Percentiles rank a stretch among this genome's conserved stretches.
Conservation (phyloP, 306 rosid genomes). For the Ziziphus jujuba region DNA sequence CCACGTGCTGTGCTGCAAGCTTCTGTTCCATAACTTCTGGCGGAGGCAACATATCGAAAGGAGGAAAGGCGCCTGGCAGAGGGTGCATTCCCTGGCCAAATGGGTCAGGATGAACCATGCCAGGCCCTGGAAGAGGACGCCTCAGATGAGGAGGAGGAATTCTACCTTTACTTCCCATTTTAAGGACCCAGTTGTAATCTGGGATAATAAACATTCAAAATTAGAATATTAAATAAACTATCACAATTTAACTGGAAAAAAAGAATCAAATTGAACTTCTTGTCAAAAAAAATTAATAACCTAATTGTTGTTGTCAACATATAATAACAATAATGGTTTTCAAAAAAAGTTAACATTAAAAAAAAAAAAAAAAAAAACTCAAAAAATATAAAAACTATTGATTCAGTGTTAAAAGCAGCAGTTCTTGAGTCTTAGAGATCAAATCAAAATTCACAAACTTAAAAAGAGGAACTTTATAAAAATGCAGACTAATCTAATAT, state of each 20-base stretch:
- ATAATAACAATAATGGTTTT: no score
- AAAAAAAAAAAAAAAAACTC: not conserved
- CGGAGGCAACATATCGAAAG: conserved; percentile 67
- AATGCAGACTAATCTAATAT: not conserved
- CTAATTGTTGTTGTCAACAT: not conserved
- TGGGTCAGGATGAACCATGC: conserved; percentile 48
- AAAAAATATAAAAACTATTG: not conserved
- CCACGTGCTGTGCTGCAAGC: conserved; percentile 82
- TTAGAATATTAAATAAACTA: not conserved
- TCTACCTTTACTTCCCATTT: conserved; percentile 91
- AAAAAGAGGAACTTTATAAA: not conserved
- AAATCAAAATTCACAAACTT: not conserved
- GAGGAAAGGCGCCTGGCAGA: conserved; percentile 46
- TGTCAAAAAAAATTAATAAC: not conserved
- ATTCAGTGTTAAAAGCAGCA: not conserved
- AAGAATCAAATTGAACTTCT: not conserved
- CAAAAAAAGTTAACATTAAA: not conserved
- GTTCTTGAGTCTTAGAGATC: not conserved
- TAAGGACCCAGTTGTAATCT: conserved; percentile 13
- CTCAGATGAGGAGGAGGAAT: conserved; percentile 67
- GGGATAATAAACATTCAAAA: not conserved
- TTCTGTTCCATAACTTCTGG: conserved; percentile 91
- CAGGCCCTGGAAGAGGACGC: conserved; percentile 62
- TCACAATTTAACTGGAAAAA: not conserved
- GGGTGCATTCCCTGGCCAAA: conserved; percentile 48